phyloP scores from a whole-genome alignment of 1,284 basidiomycete genomes.

The Cutaneotrichosporon dermatis region DNA sequence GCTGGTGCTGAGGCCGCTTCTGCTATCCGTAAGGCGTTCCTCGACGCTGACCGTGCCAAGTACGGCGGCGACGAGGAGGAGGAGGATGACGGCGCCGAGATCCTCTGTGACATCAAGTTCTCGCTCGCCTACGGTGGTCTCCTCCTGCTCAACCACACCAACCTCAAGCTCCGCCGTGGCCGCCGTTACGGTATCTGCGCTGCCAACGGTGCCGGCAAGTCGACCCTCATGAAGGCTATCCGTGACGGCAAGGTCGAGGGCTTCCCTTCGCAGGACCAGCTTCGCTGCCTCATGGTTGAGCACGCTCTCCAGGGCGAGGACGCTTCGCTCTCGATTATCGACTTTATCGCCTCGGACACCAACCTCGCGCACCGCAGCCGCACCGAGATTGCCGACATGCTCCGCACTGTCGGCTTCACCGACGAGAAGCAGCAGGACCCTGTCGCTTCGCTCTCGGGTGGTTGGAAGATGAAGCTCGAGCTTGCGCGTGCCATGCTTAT shows the following conservation, averaged over 20 bases:
- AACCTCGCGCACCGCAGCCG: constrained; percentile 58
- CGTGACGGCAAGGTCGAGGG: constrained; percentile 93
- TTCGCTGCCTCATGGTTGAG: constrained; percentile 92
- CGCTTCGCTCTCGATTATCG: constrained; percentile 69
- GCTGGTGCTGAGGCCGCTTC: constrained; percentile 56
- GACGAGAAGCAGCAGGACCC: constrained; percentile 76
- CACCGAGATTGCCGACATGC: constrained; percentile 69
- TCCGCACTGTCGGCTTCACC: constrained; percentile 86
- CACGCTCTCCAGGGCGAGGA: constrained; percentile 93
- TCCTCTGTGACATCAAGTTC: constrained; percentile 88
- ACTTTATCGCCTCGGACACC: constrained; percentile 70
- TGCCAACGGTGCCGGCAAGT: constrained; percentile 93
- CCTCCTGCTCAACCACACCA: constrained; percentile 91
- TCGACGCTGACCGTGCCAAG: constrained; percentile 67
- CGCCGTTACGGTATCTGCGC: constrained; percentile 93
- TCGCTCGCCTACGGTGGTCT: constrained; percentile 96
- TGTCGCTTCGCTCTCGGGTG: constrained; percentile 89
- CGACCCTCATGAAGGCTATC: constrained; percentile 92
- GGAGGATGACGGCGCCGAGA: constrained; percentile 79
- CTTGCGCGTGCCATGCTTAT: constrained; percentile 92
- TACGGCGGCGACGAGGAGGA: constrained; percentile 75
- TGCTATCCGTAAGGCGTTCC: constrained; percentile 65
- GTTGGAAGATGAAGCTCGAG: constrained; percentile 97
- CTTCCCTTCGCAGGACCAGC: constrained; percentile 82
- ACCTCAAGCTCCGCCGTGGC: constrained; percentile 82